Conservation (phyloP, 495 filamentous ascomycete genomes). For the Aspergillus mulundensis region DNA sequence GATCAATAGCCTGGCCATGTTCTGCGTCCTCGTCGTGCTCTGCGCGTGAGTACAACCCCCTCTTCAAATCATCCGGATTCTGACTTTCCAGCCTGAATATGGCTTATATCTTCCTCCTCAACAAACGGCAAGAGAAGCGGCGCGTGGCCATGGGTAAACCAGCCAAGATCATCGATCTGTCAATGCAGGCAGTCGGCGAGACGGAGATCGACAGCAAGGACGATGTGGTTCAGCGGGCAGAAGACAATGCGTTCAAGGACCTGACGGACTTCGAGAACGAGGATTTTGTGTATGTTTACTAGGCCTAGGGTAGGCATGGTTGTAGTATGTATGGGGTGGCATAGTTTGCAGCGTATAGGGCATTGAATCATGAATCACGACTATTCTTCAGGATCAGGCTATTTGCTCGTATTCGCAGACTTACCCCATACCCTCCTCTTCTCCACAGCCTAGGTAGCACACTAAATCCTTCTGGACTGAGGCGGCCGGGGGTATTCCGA, state of each 20-base stretch:
- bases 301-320: no score
- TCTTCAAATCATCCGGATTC: not conserved
- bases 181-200: slow-evolving; percentile 39
- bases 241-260: slow-evolving; percentile 44
- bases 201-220: slow-evolving; percentile 38
- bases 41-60: slow-evolving; percentile 28
- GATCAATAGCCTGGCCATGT: slow-evolving; percentile 43
- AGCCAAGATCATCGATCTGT: slow-evolving; percentile 34
- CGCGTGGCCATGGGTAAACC: slow-evolving; percentile 50
- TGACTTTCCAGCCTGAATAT: slow-evolving; percentile 26
- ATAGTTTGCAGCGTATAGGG: no score
- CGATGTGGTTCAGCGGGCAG: slow-evolving; percentile 34
- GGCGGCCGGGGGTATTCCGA: no score
- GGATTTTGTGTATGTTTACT: slow-evolving; percentile 54
- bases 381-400: no score
- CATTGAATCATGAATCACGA: no score
- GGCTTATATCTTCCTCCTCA: slow-evolving; percentile 43
- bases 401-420: no score
- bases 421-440: no score
- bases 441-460: no score
- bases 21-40: slow-evolving; percentile 49
- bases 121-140: slow-evolving; percentile 45
- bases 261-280: slow-evolving; percentile 51
- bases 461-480: no score
- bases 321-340: no score